Conservation (phyloP, 768 basidiomycete species). For the Pleurotus platypus region DNA sequence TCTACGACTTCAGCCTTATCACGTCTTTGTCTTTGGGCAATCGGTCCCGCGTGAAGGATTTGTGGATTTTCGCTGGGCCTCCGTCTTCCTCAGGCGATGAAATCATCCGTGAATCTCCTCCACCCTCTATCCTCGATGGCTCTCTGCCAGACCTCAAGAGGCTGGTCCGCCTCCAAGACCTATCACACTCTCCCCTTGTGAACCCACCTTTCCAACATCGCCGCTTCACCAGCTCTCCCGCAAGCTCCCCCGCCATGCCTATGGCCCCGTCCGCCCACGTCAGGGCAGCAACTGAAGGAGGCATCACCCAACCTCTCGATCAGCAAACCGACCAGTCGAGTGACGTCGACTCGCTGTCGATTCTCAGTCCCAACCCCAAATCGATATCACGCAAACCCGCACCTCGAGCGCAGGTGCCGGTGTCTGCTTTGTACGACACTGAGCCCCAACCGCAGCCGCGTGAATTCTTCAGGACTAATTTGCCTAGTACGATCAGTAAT, state of each 20-base stretch:
- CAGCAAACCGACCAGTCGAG: conserved; percentile 12
- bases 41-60: conserved; percentile 69
- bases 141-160: conserved; percentile 18
- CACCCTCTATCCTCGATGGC: conserved; percentile 22
- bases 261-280: conserved; percentile 12
- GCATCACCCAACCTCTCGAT: not conserved
- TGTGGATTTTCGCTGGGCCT: conserved; percentile 75
- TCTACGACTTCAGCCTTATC: conserved; percentile 63
- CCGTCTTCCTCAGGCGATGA: conserved; percentile 24
- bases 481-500: conserved; percentile 53
- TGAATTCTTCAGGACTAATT: conserved; percentile 27
- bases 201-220: conserved; percentile 26
- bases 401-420: conserved; percentile 59
- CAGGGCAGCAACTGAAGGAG: not conserved
- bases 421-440: conserved; percentile 51
- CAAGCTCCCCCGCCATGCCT: conserved; percentile 6
- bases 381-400: conserved; percentile 51
- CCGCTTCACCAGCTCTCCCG: conserved; percentile 33
- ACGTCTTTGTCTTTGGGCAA: conserved; percentile 69
- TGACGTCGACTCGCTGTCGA: conserved; percentile 7
- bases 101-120: conserved; percentile 27
- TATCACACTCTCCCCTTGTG: conserved; percentile 8
- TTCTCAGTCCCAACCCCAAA: not conserved
- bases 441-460: conserved; percentile 15
- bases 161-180: conserved; percentile 15